phyloP scores from a whole-genome alignment of 179 eudicot genomes.

The Gypsophila paniculata region DNA sequence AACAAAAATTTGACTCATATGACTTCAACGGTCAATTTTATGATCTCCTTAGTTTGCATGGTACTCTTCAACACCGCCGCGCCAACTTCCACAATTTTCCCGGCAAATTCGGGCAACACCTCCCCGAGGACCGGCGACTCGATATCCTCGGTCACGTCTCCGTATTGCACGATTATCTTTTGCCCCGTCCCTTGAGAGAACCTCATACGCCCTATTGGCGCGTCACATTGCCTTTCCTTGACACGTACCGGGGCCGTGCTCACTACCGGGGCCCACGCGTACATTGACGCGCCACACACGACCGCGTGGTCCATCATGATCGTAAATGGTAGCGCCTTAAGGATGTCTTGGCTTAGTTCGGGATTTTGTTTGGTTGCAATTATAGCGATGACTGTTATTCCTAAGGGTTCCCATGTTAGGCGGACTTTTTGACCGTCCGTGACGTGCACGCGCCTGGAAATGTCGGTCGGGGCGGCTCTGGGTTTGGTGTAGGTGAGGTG shows the following conservation, averaged over 20 bases:
- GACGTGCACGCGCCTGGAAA: constrained; percentile 2
- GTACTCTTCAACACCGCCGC: constrained; percentile 13
- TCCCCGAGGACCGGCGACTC: constrained; percentile 10
- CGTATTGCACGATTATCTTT: constrained; percentile 8
- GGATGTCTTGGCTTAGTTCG: neutral
- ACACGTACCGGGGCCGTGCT: neutral
- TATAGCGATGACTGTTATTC: neutral
- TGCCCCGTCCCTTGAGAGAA: constrained; percentile 12
- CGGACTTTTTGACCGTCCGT: constrained; percentile 8
- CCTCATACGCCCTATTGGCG: neutral
- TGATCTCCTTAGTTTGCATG: constrained; percentile 7
- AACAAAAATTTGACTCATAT: neutral
- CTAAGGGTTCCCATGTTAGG: neutral
- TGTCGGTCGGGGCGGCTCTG: neutral
- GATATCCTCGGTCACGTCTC: constrained; percentile 14
- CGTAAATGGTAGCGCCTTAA: neutral
- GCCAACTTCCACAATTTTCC: neutral
- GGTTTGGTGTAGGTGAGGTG: constrained; percentile 10
- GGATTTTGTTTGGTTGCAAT: constrained; percentile 6
- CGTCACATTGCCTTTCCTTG: constrained; percentile 15
- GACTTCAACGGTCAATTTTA: neutral
- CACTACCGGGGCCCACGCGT: constrained; percentile 12
- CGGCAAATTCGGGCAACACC: constrained; percentile 7
- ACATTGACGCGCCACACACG: constrained; percentile 12
- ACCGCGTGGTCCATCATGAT: constrained; percentile 15